Base-by-base conservation (phyloP, 2,329 filamentous ascomycete genomes). In the Aspergillus sp. region DNA sequence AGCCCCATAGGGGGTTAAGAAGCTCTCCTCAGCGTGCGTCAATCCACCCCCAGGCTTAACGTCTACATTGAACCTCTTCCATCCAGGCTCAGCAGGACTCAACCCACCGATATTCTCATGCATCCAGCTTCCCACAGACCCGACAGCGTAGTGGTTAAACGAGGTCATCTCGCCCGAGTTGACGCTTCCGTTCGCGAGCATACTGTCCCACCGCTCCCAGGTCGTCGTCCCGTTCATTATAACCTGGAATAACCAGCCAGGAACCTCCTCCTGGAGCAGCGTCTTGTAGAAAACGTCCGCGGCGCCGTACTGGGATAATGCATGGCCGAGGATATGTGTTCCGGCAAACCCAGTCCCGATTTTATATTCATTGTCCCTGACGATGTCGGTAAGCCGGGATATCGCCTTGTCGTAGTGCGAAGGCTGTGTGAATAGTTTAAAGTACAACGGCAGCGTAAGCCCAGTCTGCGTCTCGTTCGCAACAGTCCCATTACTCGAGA, bases 121-220 rank as follows among this genome's bases (percentile, higher is more conserved):
- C 52, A 77, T 66, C 72, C 73, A 77, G 23, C 68, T 67, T 0
- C 68, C 73, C 9, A 77, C 72, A 2, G 69, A 68, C 1, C 74
- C 75, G 3, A 76, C 66, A 0, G 76, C 72, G 52, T 77, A 77
- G 54, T 78, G 75, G 46, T 77, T 75, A 59, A 75, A 75, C 48
- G 68, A 73, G 2, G 75, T 77, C 76, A 77, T 77, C 15, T 66
- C 56, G 1, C 75, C 73, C 1, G 72, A 63, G 50, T 77, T 77
- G 37, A 77, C 66, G 3, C 50, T 63, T 1, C 73, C 74, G 41
- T 76, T 66, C 0, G 70, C 67, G 8, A 75, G 55, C 62, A 77
- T 68, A 41, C 66, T 70, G 47, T 78, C 72, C 76, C 76, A 77
- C 17, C 76, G 69, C 61, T 78, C 76, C 75, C 75, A 78, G 1